Evolutionary conservation across 768 basidiomycete species (phyloP).

Genomic region (Suillus bovinus): DNA sequence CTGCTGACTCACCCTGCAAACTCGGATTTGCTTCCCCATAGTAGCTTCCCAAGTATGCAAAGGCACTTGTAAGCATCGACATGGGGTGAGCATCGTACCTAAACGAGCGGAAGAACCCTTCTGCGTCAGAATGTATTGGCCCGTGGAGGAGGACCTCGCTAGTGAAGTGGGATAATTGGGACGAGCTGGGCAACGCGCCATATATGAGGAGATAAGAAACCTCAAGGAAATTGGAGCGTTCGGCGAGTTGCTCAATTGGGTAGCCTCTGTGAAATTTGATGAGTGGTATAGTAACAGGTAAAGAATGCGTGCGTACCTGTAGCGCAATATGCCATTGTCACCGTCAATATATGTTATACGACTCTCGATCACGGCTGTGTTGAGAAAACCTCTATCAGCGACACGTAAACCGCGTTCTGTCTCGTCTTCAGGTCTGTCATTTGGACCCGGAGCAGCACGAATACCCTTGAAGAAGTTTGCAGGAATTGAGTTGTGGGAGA

Average conservation of each 20-base stretch:
- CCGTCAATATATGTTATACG: conserved; percentile 92
- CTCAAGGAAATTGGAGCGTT: conserved; percentile 79
- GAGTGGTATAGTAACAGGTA: neutral
- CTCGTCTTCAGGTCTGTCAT: conserved; percentile 80
- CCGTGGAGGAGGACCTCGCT: conserved; percentile 79
- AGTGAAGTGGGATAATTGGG: conserved; percentile 65
- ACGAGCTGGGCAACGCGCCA: conserved; percentile 68
- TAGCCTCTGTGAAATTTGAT: conserved; percentile 60
- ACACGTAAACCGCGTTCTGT: conserved; percentile 80
- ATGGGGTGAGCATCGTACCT: conserved; percentile 93
- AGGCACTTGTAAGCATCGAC: conserved; percentile 85
- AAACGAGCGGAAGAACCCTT: conserved; percentile 69
- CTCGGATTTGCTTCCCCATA: conserved; percentile 90
- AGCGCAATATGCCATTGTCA: conserved; percentile 79
- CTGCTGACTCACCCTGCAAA: conserved; percentile 56
- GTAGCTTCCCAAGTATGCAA: conserved; percentile 86
- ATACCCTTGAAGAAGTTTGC: conserved; percentile 84
- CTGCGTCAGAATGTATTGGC: conserved; percentile 65
- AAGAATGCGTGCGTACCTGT: conserved; percentile 48
- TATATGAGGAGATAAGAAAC: conserved; percentile 87
- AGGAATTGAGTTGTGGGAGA: conserved; percentile 74
- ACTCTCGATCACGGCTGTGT: conserved; percentile 79
- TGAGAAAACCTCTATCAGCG: conserved; percentile 78
- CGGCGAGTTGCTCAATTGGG: conserved; percentile 89
- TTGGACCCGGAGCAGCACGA: conserved; percentile 52